Base-by-base conservation (phyloP, 2,329 filamentous ascomycete genomes). In the Apiospora arundinis region DNA sequence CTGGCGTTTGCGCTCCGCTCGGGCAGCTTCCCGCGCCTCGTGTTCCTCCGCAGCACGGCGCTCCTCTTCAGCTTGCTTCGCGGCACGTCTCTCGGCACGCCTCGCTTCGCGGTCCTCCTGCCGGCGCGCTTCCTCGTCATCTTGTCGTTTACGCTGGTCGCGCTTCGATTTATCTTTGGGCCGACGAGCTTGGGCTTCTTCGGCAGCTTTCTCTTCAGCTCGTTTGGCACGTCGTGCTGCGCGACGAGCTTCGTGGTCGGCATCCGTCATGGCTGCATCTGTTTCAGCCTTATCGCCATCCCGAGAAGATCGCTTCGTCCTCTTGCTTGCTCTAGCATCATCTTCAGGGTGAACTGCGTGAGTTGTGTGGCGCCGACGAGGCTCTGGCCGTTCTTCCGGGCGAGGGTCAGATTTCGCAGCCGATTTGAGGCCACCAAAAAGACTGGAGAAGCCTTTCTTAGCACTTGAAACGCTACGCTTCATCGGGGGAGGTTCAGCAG, bases 391-490 rank as follows among this genome's bases (percentile, higher is more conserved):
- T 8, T 76, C 74, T 60, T 86, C 84, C 14, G 56, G 32, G n/a
- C 56, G 56, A 14, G 32, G 32, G 9, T 63, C 56, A 16, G 84
- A 75, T 73, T 83, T 81, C 67, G 84, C 84, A 73, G 85, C 75
- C 9, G 76, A 86, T 71, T 81, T 82, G 18, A 91, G 80, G 42
- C 89, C 89, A 68, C 90, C 89, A 74, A 95, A 90, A 7, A 94
- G 83, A 40, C 89, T 87, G 37, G 87, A 84, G 32, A 92, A 80
- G 4, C 86, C 87, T 77, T 91, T 92, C 78, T 89, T 91, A 3
- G 90, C 85, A 70, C 83, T 88, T 4, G 91, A 92, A 74, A 87
- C 89, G 48, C 90, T 88, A 67, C 91, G 88, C 77, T 88, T 90
- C 66, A 91, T 76, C 46, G 88, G 84, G 5, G 87, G 81, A 69